A percentile compares a stretch with the other conserved stretches of the same genome.
Evolutionary conservation across 306 rosid species (phyloP).

Genomic region (Castanea mollissima): DNA sequence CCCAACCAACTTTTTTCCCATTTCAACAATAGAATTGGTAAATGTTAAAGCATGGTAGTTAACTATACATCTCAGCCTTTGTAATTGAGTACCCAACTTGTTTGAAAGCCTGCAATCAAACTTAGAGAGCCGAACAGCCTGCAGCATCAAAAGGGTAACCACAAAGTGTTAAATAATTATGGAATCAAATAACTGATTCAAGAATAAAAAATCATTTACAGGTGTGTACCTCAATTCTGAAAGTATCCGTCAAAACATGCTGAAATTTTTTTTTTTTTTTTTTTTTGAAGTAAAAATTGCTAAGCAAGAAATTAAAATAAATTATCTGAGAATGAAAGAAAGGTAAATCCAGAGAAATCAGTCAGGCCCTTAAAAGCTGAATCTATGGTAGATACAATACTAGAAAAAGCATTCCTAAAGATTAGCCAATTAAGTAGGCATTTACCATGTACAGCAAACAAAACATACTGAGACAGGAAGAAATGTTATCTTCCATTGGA

Average conservation of each 20-base stretch:
- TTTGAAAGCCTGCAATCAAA: conserved; percentile 93
- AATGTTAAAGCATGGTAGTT: conserved; percentile 84
- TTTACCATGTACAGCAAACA: not conserved
- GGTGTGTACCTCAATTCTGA: not conserved
- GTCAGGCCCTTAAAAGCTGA: not conserved
- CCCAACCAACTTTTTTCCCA: conserved; percentile 61
- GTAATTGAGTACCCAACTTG: conserved; percentile 57
- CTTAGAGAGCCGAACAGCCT: conserved; percentile 81
- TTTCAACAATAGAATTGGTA: conserved; percentile 54
- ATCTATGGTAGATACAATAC: not conserved
- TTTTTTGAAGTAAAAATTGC: not conserved
- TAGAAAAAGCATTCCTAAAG: not conserved
- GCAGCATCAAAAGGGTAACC: conserved; percentile 21
- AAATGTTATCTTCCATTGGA: not conserved
- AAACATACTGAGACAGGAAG: not conserved
- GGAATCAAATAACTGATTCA: not conserved
- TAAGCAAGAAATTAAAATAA: not conserved
- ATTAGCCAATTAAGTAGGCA: not conserved
- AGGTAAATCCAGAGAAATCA: not conserved
- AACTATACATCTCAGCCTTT: conserved; percentile 79
- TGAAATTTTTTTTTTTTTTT: not conserved
- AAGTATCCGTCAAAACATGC: not conserved
- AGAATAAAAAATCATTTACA: not conserved
- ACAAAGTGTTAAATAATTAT: conserved; percentile 6
- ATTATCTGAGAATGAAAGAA: not conserved